Percentiles rank a stretch among this genome's conserved stretches.
Conservation (phyloP, 139 green algal genomes). For the Closterium sp. region DNA sequence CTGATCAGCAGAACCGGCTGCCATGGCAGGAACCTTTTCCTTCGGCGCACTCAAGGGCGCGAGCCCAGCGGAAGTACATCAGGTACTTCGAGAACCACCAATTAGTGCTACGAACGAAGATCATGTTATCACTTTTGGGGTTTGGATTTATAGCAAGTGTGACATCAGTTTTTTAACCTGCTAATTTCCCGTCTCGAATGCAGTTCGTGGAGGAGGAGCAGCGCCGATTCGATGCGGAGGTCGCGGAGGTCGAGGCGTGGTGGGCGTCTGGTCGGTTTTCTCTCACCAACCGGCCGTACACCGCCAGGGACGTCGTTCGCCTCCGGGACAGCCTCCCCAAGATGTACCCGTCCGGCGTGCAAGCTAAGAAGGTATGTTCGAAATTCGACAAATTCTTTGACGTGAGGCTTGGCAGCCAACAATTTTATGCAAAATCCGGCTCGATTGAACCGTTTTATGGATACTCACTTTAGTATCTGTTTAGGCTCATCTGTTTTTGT, state of each 20-base stretch:
- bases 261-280: slow-evolving; percentile 27
- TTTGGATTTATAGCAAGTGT: background rate
- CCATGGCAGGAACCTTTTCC: slow-evolving; percentile 1
- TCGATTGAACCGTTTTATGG: no score
- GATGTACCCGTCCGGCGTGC: no score
- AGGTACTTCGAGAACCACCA: background rate
- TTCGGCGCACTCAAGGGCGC: background rate
- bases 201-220: slow-evolving; percentile 49
- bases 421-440: no score
- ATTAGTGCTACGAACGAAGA: background rate
- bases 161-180: background rate
- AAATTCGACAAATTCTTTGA: no score
- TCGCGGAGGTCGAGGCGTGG: slow-evolving; percentile 35
- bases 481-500: no score
- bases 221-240: slow-evolving; percentile 38
- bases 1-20: background rate
- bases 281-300: slow-evolving; percentile 41
- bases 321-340: slow-evolving; percentile 29
- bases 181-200: no score
- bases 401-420: slow-evolving; percentile 46
- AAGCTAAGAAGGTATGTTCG: no score
- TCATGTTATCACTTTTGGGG: background rate
- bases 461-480: no score
- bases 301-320: slow-evolving; percentile 22
- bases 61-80: background rate